Evolutionary conservation across 805 yeast genomes (phyloP), one percentile per base, ranked within the genome.

Genomic region (Barnettozyma siamensis): DNA sequence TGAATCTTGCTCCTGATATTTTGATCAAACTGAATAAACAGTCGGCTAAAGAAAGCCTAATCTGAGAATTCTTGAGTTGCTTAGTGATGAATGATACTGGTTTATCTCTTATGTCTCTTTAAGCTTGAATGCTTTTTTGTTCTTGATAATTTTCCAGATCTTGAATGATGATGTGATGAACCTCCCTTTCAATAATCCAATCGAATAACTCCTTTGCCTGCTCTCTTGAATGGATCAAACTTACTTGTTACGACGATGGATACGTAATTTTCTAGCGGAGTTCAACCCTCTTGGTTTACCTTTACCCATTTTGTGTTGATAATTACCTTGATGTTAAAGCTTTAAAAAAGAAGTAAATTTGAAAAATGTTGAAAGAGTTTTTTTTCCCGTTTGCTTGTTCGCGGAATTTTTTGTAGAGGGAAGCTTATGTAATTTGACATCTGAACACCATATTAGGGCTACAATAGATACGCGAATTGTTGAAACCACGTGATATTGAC

Each of bases 271-370:
- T 85, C 99, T 88, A 70, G 99, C 99, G 72, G 99, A 84, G 88
- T 93, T 91, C 75, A 93, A 79, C 73, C 99, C 99, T 87, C 99
- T 88, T 83, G 99, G 99, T 80, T 89, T 89, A 77, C 96, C 97
- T 78, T 85, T 88, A 80, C 97, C 97, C 98, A 91, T 91, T 69
- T 70, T 86, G 73, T 42, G 33, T 29, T 44, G 40, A 36, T 44
- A 44, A 47, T 40, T 41, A 37, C 40, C 40, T 38, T 41, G 46
- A 23, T 37, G 29, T 31, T 18, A 41, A 48, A 16, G 29, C 35
- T 33, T 33, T 34, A 29, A 37, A 28, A 26, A 30, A 40, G 36
- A 27, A 16, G 24, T 32, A 27, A 28, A 8, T 26, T 41, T 37
- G 41, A 38, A 41, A 41, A 41, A 41, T 37, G 32, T 41, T 17